Evolutionary conservation across 192 early-diverging fungal genomes (phyloP), one percentile per base, ranked within the genome.

Genomic region (Lobosporangium transversale): DNA sequence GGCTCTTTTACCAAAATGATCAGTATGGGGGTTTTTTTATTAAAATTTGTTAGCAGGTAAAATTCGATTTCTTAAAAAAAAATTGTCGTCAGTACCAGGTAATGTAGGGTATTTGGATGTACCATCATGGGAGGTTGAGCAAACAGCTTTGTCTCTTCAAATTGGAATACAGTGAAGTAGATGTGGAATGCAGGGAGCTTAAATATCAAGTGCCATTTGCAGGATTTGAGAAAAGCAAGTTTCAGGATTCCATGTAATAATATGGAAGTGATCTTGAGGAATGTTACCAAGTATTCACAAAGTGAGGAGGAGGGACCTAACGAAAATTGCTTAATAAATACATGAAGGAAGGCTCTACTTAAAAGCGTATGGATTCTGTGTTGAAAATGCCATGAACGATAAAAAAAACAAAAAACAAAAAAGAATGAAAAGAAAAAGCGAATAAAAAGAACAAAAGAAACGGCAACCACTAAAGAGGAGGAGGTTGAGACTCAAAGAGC

Each of bases 1-100:
- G 88, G 67, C 96, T 97, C 70, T 67, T 95, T 14, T 92, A 87
- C 23, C 89, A 96, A 47, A 95, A 92, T 2, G 97, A 98, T 69
- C 59, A 91, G 59, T 98, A 95, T 67, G 97, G 96, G 49, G 95
- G 97, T 0, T 89, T 88, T 79, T 42, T 64, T 64, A 30, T 33
- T 64, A 1, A 93, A 96, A 76, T 83, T 90, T 1, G 76, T 90
- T n/a, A 66, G 79, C 31, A 69, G 57, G 1, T 79, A 50, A 49
- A 80, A 52, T 88, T 93, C 95, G 0, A 69, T 98, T 37, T 97
- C 94, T 69, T 82, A 93, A 29, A 89, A 95, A 18, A 53, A n/a
- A n/a, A n/a, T n/a, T n/a, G n/a, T n/a, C 96, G 5, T 94, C 93
- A 29, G 76, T 79, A 27, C 85, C 92, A 0, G 96, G 97, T 47